phyloP scores from a whole-genome alignment of 2,329 filamentous ascomycete genomes.

The Fonsecaea pedrosoi region DNA sequence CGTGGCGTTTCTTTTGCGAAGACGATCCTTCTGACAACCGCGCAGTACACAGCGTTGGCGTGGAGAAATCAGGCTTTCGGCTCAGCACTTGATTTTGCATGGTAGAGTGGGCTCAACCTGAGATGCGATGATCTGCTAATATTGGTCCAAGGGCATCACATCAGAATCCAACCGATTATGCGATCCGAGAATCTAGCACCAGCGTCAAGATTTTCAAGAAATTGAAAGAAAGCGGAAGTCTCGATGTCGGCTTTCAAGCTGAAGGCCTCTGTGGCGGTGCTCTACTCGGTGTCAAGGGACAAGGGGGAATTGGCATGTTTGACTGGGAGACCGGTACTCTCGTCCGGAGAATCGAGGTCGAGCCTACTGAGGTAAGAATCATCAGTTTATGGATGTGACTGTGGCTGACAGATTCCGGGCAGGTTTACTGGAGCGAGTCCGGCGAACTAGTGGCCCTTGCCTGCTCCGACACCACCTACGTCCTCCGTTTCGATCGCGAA shows the following conservation, averaged over 20 bases:
- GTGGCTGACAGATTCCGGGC: constrained; percentile 22
- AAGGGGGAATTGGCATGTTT: constrained; percentile 93
- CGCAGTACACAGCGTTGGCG: constrained; percentile 82
- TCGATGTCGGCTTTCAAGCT: constrained; percentile 94
- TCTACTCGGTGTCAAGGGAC: constrained; percentile 90
- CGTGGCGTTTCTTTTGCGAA: background rate
- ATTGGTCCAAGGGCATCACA: constrained; percentile 27
- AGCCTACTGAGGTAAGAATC: constrained; percentile 63
- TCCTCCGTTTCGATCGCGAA: constrained; percentile 88
- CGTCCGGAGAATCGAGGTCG: constrained; percentile 87
- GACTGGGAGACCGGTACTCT: constrained; percentile 92
- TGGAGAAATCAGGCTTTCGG: constrained; percentile 98
- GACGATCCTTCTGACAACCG: constrained; percentile 10
- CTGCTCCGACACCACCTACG: constrained; percentile 94
- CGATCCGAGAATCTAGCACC: constrained; percentile 87
- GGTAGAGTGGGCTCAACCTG: constrained; percentile 80
- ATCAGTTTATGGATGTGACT: background rate
- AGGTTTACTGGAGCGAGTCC: constrained; percentile 97
- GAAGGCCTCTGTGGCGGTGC: constrained; percentile 89
- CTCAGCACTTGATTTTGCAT: constrained; percentile 92
- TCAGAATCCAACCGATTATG: constrained; percentile 76
- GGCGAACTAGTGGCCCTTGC: constrained; percentile 91
- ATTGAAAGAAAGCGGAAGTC: constrained; percentile 84
- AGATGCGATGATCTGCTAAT: constrained; percentile 34
- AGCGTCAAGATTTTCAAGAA: constrained; percentile 98